Evolutionary conservation across 495 filamentous ascomycete genomes (phyloP).

Genomic region (Penicillium riverlandense): DNA sequence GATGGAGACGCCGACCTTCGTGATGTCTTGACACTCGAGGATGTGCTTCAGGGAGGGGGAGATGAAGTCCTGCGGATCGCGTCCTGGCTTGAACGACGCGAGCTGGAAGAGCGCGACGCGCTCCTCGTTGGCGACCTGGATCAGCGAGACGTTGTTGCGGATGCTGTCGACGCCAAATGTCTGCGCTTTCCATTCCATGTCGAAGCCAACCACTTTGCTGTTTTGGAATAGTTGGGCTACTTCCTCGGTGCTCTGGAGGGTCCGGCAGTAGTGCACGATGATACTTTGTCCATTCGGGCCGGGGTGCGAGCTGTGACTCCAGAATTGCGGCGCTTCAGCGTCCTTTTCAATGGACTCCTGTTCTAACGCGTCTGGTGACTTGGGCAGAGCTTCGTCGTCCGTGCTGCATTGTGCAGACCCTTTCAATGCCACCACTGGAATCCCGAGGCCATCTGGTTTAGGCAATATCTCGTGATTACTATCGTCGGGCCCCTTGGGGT

Average conservation of each 20-base stretch:
- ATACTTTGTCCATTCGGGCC: constrained; percentile 40
- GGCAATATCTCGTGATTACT: too few relatives aligned
- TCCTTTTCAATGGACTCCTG: not conserved
- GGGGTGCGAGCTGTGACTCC: constrained; percentile 61
- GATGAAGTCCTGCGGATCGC: constrained; percentile 47
- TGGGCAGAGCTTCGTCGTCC: too few relatives aligned
- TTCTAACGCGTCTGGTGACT: not conserved
- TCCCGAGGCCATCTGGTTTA: too few relatives aligned
- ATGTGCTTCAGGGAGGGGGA: constrained; percentile 61
- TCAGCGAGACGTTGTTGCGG: constrained; percentile 62
- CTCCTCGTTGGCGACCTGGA: constrained; percentile 72
- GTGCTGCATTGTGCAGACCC: too few relatives aligned
- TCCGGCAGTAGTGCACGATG: constrained; percentile 70
- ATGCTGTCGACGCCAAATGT: constrained; percentile 35
- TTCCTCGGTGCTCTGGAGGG: constrained; percentile 54
- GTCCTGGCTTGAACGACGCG: constrained; percentile 47
- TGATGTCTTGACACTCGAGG: constrained; percentile 61
- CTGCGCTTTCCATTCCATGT: constrained; percentile 74
- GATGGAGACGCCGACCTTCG: constrained; percentile 72
- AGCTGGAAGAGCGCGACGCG: constrained; percentile 81
- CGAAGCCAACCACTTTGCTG: constrained; percentile 70
- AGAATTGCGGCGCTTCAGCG: constrained; percentile 35
- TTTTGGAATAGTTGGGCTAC: constrained; percentile 60
- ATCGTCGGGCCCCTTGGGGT: too few relatives aligned
- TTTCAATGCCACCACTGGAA: too few relatives aligned